Conservation (phyloP, 176 grass and related monocot genomes). For the Zoysia japonica region DNA sequence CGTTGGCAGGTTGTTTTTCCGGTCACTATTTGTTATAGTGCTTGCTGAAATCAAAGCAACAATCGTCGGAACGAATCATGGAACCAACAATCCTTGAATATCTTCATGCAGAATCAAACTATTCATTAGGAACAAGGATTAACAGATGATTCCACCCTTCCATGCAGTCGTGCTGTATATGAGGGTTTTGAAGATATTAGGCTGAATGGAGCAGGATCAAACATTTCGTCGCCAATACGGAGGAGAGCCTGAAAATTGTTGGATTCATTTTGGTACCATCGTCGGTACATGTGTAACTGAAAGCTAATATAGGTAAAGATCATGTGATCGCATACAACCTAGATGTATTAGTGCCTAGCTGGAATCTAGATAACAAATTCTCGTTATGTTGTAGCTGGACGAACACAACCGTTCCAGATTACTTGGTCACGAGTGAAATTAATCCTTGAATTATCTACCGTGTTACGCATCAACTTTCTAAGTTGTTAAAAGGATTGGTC, state of each 20-base stretch:
- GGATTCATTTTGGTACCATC: conserved; percentile 17
- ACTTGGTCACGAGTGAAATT: conserved; percentile 12
- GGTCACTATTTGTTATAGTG: conserved; percentile 3
- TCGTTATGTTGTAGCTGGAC: conserved; percentile 32
- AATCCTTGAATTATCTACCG: neutral
- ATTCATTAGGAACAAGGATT: conserved; percentile 29
- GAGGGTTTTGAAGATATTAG: neutral
- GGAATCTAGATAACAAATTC: conserved; percentile 7
- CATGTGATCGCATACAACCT: conserved; percentile 33
- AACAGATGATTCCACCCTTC: conserved; percentile 1
- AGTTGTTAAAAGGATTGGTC: too few relatives aligned
- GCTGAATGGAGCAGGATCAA: neutral
- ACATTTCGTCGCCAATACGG: neutral
- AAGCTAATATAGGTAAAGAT: conserved; percentile 39
- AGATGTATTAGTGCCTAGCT: neutral
- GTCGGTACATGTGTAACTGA: conserved; percentile 27
- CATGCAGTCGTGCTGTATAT: neutral
- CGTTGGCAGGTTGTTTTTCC: too few relatives aligned
- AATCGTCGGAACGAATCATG: conserved; percentile 36
- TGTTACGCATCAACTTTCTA: too few relatives aligned
- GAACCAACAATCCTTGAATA: conserved; percentile 14
- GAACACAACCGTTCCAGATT: neutral
- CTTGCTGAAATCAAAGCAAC: conserved; percentile 14
- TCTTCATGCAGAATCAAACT: conserved; percentile 18
- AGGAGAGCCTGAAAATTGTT: conserved; percentile 22